Evolutionary conservation across 306 rosid species (phyloP), one percentile per base, ranked within the genome.

Genomic region (Betula pendula): DNA sequence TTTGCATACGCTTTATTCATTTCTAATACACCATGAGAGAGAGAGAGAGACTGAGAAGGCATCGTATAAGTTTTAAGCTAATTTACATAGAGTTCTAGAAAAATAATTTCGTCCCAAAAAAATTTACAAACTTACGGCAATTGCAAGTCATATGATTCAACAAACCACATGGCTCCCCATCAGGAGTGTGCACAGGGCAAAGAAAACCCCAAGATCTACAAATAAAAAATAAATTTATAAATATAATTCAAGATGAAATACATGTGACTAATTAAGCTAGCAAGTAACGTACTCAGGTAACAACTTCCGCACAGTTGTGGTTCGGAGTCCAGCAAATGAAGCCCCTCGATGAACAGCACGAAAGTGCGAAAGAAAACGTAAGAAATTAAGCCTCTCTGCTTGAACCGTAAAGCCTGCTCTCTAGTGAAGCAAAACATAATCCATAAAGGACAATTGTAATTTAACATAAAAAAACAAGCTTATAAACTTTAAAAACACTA

Each of bases 151-250:
- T 84, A 81, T 95, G 98, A 77, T 95, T 95, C 87, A 95, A 82
- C 84, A 95, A 89, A 81, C 98, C 98, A 87, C 98, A 95, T 47
- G 98, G 98, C 68, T 87, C 98, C 76, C 98, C 98, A 87, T 95
- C 98, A 83, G 98, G 98, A 44, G 98, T 95, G 82, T 95, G 97
- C 70, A 95, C 98, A 33, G 97, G 98, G 83, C 98, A 95, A 79
- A 95, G 90, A 85, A 95, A 95, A 70, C 97, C 98, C 98, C 98
- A 95, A 75, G 98, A 92, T 81, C 98, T 95, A 72, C 67, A 81
- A 43, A 31, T 40, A 29, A 72, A 48, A 71, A 1, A 35, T 59
- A 35, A 10, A 81, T 68, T 63, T 38, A 48, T 6, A 77, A 58
- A 80, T 72, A 73, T 40, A n/a, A 51, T 17, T 5, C n/a, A 19